phyloP scores from a whole-genome alignment of 2,329 filamentous ascomycete species.

The Epicoccum sorghinum region DNA sequence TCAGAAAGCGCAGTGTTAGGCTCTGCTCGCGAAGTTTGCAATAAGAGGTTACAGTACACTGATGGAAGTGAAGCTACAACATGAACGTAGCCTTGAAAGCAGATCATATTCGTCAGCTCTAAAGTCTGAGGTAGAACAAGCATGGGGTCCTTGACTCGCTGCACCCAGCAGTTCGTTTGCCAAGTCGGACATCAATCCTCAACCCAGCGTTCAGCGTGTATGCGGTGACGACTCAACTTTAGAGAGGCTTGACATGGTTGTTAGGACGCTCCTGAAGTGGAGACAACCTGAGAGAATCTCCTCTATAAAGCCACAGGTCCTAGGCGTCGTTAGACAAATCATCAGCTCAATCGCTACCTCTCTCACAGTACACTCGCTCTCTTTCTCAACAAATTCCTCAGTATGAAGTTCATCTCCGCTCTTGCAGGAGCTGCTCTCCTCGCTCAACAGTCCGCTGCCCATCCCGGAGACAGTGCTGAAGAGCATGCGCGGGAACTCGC shows the following conservation, averaged over 20 bases:
- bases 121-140: background rate
- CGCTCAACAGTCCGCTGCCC: slow-evolving; percentile 39
- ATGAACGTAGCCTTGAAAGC: background rate
- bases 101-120: background rate
- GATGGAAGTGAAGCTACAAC: background rate
- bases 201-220: slow-evolving; percentile 15
- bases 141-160: background rate
- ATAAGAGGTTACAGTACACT: no score
- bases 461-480: slow-evolving; percentile 45
- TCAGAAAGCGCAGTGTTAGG: no score
- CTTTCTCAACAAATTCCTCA: slow-evolving; percentile 8
- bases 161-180: slow-evolving; percentile 1
- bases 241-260: background rate
- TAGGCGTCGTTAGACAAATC: background rate
- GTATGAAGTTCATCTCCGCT: slow-evolving; percentile 33
- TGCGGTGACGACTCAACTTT: slow-evolving; percentile 17
- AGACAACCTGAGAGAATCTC: background rate
- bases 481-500: slow-evolving; percentile 44
- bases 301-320: slow-evolving; percentile 12
- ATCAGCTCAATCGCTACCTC: slow-evolving; percentile 8
- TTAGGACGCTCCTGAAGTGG: background rate
- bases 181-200: slow-evolving; percentile 4
- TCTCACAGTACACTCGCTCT: slow-evolving; percentile 7
- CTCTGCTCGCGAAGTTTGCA: no score
- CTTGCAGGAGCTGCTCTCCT: slow-evolving; percentile 36